Percentiles rank a stretch among this genome's conserved stretches.
Evolutionary conservation across 148 eudicot genomes (phyloP).

Genomic region (Vaccinium macrocarpon): DNA sequence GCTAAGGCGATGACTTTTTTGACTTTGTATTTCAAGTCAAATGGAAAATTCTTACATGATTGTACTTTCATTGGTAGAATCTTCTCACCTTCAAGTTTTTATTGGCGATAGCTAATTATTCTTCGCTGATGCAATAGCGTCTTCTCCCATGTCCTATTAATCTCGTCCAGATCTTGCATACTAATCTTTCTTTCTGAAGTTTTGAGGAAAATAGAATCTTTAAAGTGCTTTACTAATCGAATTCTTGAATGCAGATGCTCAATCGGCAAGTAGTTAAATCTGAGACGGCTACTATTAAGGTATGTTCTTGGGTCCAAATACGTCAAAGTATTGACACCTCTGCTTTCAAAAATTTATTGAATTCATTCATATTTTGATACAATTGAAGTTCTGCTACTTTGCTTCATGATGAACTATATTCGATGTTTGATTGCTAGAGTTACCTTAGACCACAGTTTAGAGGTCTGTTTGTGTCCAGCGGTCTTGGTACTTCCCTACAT

Average conservation of each 20-base stretch:
- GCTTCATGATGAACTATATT: neutral
- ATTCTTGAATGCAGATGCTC: conserved; percentile 62
- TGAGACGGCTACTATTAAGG: conserved; percentile 93
- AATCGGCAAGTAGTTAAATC: conserved; percentile 93
- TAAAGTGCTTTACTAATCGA: conserved; percentile 16
- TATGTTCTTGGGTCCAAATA: conserved; percentile 19
- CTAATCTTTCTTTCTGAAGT: neutral
- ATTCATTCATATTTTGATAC: neutral
- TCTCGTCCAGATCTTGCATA: neutral
- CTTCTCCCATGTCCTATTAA: neutral
- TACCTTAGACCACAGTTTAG: neutral
- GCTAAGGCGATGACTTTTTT: neutral
- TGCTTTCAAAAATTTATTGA: neutral
- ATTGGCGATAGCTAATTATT: neutral
- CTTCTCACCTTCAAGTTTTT: neutral
- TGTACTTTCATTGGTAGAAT: neutral
- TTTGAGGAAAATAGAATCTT: neutral
- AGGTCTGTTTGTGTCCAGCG: neutral
- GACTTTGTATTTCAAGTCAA: neutral
- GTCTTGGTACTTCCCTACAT: neutral
- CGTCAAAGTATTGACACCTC: neutral
- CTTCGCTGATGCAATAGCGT: neutral
- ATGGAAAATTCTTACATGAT: neutral
- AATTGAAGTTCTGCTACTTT: neutral
- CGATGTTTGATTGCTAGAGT: neutral